Percentiles rank a stretch among this genome's conserved stretches.
Evolutionary conservation across 345 rosid genomes (phyloP).

Genomic region (Euphorbia tirucalli): DNA sequence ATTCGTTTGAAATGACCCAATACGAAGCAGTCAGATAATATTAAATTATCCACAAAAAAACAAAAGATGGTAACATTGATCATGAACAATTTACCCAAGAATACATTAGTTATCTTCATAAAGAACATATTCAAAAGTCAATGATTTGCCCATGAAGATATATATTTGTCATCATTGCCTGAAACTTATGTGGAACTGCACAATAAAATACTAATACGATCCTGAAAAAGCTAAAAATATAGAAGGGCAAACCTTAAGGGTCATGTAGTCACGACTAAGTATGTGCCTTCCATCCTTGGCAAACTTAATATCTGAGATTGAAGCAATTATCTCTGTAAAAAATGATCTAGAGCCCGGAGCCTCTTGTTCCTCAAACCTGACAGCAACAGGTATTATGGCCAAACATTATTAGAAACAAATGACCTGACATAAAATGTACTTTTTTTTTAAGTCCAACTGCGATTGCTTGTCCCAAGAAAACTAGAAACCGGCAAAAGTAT

Average conservation of each 20-base stretch:
- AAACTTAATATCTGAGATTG: constrained; percentile 94
- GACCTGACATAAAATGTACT: neutral
- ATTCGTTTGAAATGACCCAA: neutral
- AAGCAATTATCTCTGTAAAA: constrained; percentile 99
- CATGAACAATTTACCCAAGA: neutral
- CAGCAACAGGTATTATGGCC: neutral
- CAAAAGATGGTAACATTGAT: neutral
- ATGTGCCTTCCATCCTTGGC: constrained; percentile 84
- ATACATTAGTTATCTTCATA: neutral
- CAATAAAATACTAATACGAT: constrained; percentile 1
- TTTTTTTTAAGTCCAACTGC: neutral
- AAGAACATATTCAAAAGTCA: neutral
- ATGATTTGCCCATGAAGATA: neutral
- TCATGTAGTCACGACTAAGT: constrained; percentile 99
- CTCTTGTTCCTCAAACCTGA: constrained; percentile 95
- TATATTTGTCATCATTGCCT: neutral
- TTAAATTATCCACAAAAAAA: neutral
- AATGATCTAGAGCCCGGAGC: constrained; percentile 90
- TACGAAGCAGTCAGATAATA: neutral
- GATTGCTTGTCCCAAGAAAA: neutral
- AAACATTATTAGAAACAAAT: neutral
- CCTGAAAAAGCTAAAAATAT: constrained; percentile 1
- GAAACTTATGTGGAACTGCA: neutral
- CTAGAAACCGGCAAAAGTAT: neutral
- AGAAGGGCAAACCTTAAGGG: constrained; percentile 72